A percentile compares a stretch with the other conserved stretches of the same genome.
Conservation (phyloP, 768 basidiomycete species). For the Calocybe gangraenosa region DNA sequence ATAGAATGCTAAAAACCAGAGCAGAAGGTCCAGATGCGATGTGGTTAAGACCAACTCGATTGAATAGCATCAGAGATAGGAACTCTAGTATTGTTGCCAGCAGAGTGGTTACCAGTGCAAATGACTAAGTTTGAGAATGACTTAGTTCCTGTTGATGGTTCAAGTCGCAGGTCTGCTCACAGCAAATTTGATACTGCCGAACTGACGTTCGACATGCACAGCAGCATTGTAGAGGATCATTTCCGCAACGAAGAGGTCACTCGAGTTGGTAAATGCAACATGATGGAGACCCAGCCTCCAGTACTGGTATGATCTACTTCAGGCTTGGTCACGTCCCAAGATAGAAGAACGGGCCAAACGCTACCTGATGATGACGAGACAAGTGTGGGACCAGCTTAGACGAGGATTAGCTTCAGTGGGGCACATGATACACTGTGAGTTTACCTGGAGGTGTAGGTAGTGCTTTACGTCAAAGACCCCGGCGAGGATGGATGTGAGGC, state of each 20-base stretch:
- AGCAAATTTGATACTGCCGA: constrained; percentile 85
- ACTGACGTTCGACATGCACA: constrained; percentile 75
- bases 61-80: constrained; percentile 55
- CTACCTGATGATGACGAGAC: constrained; percentile 85
- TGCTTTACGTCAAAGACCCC: constrained; percentile 86
- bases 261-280: constrained; percentile 77
- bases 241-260: constrained; percentile 76
- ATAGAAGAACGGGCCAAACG: constrained; percentile 11
- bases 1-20: constrained; percentile 74
- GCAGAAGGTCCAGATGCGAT: constrained; percentile 76
- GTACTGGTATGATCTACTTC: constrained; percentile 52
- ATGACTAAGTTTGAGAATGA: constrained; percentile 61
- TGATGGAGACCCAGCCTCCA: constrained; percentile 80
- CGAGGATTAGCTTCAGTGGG: constrained; percentile 12
- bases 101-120: constrained; percentile 61
- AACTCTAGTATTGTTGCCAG: constrained; percentile 70
- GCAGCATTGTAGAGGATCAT: constrained; percentile 70
- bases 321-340: constrained; percentile 23
- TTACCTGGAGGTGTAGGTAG: constrained; percentile 80
- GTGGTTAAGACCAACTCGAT: constrained; percentile 65
- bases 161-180: constrained; percentile 38
- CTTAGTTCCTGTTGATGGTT: constrained; percentile 2
- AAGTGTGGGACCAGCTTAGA: constrained; percentile 80
- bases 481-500: constrained; percentile 65
- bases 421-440: constrained; percentile 13